Conservation (phyloP, 2,329 filamentous ascomycete genomes). For the Fusarium caatingaense region DNA sequence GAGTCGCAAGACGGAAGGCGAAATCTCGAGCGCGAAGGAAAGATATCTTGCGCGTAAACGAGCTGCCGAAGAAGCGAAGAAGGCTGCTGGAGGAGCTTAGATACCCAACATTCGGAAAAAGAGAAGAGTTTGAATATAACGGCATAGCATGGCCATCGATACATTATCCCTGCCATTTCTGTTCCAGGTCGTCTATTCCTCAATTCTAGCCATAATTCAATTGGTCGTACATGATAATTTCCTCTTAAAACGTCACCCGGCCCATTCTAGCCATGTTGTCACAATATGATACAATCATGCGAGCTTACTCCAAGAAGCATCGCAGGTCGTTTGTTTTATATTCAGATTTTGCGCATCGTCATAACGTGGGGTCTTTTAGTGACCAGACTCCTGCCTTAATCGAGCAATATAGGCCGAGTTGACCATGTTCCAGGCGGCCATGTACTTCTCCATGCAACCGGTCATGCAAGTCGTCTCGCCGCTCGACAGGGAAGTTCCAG, state of each 20-base stretch:
- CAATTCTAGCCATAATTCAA: slow-evolving; percentile 28
- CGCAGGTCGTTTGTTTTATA: slow-evolving; percentile 18
- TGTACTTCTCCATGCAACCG: slow-evolving; percentile 87
- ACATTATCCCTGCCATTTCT: slow-evolving; percentile 28
- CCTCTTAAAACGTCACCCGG: slow-evolving; percentile 2
- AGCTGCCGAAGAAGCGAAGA: slow-evolving; percentile 75
- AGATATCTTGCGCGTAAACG: slow-evolving; percentile 81
- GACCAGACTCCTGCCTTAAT: slow-evolving; percentile 67
- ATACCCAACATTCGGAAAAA: slow-evolving; percentile 45
- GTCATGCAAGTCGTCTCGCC: slow-evolving; percentile 78
- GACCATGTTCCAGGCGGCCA: slow-evolving; percentile 81
- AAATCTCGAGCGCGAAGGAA: slow-evolving; percentile 82
- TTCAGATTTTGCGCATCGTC: slow-evolving; percentile 3
- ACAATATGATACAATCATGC: slow-evolving; percentile 46
- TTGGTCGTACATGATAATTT: slow-evolving; percentile 20
- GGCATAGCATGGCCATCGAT: slow-evolving; percentile 31
- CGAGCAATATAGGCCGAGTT: slow-evolving; percentile 74
- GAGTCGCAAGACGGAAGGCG: slow-evolving; percentile 80
- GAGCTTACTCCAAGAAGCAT: background rate
- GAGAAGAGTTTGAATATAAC: slow-evolving; percentile 31
- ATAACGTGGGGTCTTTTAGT: slow-evolving; percentile 2
- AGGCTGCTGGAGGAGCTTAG: slow-evolving; percentile 47
- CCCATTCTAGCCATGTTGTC: slow-evolving; percentile 30
- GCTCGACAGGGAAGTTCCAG: slow-evolving; percentile 73
- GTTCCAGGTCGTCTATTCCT: slow-evolving; percentile 35